phyloP scores from a whole-genome alignment of 1,284 basidiomycete genomes.

The Inonotus hispidus region DNA sequence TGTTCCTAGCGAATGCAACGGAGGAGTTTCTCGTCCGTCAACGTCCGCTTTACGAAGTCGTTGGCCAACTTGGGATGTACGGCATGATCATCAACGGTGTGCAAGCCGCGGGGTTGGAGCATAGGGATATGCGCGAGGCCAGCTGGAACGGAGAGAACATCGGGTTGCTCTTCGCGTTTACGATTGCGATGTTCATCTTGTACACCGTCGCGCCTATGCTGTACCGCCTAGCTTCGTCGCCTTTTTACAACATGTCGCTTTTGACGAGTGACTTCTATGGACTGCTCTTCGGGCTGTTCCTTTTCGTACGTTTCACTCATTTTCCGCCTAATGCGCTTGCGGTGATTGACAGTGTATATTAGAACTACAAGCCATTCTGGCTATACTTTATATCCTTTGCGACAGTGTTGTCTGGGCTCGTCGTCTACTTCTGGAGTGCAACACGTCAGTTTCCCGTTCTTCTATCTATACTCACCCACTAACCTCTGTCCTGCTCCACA shows the following conservation, averaged over 20 bases:
- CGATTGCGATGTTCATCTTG: slow-evolving; percentile 73
- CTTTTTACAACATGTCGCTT: slow-evolving; percentile 78
- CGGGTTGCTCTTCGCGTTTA: slow-evolving; percentile 72
- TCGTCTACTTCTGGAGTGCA: slow-evolving; percentile 79
- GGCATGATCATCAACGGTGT: slow-evolving; percentile 74
- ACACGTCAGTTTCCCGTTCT: slow-evolving; percentile 39
- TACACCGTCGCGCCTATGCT: slow-evolving; percentile 82
- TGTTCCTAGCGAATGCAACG: slow-evolving; percentile 65
- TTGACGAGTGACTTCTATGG: slow-evolving; percentile 84
- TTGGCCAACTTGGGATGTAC: slow-evolving; percentile 82
- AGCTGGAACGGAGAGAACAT: slow-evolving; percentile 69
- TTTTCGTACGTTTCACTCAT: slow-evolving; percentile 34
- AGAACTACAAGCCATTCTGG: slow-evolving; percentile 80
- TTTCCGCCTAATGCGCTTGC: slow-evolving; percentile 3
- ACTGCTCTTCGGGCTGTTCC: slow-evolving; percentile 63
- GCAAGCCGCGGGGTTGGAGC: slow-evolving; percentile 73
- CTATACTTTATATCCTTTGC: slow-evolving; percentile 75
- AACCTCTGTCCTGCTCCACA: slow-evolving; percentile 26
- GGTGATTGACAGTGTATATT: slow-evolving; percentile 4
- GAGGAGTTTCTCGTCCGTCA: slow-evolving; percentile 82
- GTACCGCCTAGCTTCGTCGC: slow-evolving; percentile 77
- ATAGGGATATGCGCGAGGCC: slow-evolving; percentile 53
- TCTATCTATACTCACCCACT: neutral
- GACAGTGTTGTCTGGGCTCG: slow-evolving; percentile 63
- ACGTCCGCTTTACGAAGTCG: slow-evolving; percentile 78